Conservation (phyloP, 305 asterid genomes). For the Fraxinus greggii region DNA sequence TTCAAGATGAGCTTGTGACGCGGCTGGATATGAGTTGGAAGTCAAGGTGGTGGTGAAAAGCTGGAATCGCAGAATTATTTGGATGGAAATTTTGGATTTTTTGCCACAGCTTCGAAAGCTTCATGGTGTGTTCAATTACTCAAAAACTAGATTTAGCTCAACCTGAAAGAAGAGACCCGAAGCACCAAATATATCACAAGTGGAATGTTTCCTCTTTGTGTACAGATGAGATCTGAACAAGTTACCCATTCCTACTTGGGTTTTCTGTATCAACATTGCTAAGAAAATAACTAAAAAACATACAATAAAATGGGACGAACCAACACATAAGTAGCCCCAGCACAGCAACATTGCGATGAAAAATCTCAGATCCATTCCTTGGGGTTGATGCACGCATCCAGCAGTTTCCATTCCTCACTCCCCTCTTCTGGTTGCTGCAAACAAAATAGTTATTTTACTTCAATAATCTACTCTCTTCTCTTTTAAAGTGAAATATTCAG, state of each 20-base stretch:
- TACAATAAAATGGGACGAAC: not conserved
- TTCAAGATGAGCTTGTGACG: not conserved
- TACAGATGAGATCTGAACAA: slow-evolving; percentile 2
- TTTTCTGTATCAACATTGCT: not conserved
- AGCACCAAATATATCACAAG: slow-evolving; percentile 34
- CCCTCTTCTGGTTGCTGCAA: slow-evolving; percentile 20
- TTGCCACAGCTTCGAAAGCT: not conserved
- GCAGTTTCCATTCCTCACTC: slow-evolving; percentile 16
- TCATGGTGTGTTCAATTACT: not conserved
- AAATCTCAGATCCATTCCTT: slow-evolving; percentile 15
- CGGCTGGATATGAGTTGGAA: not conserved
- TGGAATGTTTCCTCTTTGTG: slow-evolving; percentile 15
- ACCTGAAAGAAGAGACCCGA: not conserved
- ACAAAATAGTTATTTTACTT: not conserved
- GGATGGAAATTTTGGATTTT: not conserved
- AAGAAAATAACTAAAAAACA: not conserved
- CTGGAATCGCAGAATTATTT: not conserved
- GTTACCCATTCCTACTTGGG: not conserved
- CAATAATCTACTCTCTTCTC: not conserved
- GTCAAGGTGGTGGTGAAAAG: not conserved
- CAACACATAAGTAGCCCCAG: not conserved
- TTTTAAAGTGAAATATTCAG: not conserved
- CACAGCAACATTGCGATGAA: not conserved
- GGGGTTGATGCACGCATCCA: slow-evolving; percentile 20
- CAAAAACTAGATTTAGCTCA: not conserved